These are phyloP conservation scores for Volvox reticuliferus DNA, from an alignment of 139 green algal species.

Conservation along the genomic window DNA sequence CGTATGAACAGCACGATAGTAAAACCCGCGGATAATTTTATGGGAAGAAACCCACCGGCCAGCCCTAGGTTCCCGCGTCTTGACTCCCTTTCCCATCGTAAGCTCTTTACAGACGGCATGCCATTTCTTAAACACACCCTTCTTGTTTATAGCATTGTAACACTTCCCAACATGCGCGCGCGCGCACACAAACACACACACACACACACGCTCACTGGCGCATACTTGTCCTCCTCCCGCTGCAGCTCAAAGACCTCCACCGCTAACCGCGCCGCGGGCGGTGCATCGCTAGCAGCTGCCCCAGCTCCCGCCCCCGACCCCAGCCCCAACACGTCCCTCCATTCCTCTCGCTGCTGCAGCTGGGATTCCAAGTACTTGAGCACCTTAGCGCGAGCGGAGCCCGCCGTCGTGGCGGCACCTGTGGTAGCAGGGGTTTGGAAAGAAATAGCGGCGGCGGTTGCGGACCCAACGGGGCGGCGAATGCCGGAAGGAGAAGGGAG, in stretches of 20 bases:
- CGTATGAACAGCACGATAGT: too few relatives aligned
- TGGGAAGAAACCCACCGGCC: too few relatives aligned
- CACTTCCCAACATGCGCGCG: not conserved
- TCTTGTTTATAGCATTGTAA: too few relatives aligned
- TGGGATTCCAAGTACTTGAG: slow-evolving; percentile 11
- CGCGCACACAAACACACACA: too few relatives aligned
- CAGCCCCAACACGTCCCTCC: slow-evolving; percentile 2
- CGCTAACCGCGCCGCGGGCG: not conserved
- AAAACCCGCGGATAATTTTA: too few relatives aligned
- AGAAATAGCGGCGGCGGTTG: too few relatives aligned
- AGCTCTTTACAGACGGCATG: too few relatives aligned
- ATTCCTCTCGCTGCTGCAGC: slow-evolving; percentile 20
- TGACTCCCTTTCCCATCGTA: not conserved
- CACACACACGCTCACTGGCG: not conserved
- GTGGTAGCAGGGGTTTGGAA: not conserved
- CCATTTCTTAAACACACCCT: too few relatives aligned
- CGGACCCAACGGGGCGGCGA: not conserved
- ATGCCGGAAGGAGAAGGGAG: not conserved
- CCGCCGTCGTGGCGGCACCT: slow-evolving; percentile 5
- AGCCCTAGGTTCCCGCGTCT: too few relatives aligned
- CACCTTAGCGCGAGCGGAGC: not conserved
- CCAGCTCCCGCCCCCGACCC: not conserved
- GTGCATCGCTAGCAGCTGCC: not conserved
- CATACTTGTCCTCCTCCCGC: slow-evolving; percentile 35
- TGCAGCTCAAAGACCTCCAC: slow-evolving; percentile 1